These are phyloP conservation scores for Abrus precatorius DNA, from an alignment of 306 rosid genomes.

Conservation along the genomic window DNA sequence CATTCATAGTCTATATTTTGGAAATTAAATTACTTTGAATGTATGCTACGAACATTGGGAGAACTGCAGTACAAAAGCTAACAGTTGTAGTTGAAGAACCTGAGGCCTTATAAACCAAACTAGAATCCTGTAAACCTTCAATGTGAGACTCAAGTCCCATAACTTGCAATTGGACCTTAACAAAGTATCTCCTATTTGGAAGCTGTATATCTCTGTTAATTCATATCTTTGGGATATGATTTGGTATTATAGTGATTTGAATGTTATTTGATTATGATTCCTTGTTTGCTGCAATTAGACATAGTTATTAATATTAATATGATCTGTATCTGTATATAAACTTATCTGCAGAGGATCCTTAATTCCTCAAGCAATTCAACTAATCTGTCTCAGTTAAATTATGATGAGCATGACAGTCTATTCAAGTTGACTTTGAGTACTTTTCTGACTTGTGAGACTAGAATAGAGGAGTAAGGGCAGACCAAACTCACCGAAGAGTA, in stretches of 20 bases:
- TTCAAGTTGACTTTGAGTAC: background rate
- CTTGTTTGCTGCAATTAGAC: background rate
- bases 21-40: background rate
- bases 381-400: background rate
- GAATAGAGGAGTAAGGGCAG: background rate
- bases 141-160: too few species aligned
- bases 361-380: background rate
- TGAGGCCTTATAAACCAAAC: too few species aligned
- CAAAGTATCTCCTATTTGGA: background rate
- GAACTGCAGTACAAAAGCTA: too few species aligned
- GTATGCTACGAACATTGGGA: too few species aligned
- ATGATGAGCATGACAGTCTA: background rate
- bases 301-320: too few species aligned
- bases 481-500: background rate
- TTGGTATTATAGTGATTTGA: background rate
- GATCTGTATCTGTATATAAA: background rate
- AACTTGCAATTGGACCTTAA: too few species aligned
- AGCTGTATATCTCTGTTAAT: background rate
- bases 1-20: slow-evolving; percentile 1
- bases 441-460: slow-evolving; percentile 2
- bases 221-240: background rate
- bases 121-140: too few species aligned
- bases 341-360: slow-evolving; percentile 5
- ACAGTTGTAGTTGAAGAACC: too few species aligned
- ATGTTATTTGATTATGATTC: background rate